These are phyloP conservation scores for Brassica hybrid DNA, from an alignment of 441 rosid species.

Conservation along the genomic window DNA sequence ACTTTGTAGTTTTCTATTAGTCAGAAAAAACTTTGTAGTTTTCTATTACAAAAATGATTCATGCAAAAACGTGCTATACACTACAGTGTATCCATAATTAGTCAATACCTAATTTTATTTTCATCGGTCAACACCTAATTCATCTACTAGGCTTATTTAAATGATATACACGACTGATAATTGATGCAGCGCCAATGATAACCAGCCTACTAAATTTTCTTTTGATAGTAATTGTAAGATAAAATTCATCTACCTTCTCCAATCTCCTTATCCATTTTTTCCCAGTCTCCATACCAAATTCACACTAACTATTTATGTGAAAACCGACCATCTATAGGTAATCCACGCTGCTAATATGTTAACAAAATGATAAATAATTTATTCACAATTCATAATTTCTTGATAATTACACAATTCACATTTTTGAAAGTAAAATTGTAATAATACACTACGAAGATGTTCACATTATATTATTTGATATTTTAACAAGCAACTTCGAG, in stretches of 20 bases:
- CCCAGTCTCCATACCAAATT: background rate
- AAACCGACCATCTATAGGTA: background rate
- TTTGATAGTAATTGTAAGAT: background rate
- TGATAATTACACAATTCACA: background rate
- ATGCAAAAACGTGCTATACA: background rate
- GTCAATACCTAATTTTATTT: background rate
- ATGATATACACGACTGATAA: background rate
- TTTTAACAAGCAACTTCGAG: background rate
- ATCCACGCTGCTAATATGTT: background rate
- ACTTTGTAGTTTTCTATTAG: background rate
- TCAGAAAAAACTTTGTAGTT: background rate
- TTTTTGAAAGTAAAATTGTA: background rate
- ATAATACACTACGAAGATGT: background rate
- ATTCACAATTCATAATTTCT: slow-evolving; percentile 1
- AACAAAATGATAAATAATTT: background rate
- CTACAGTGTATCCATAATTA: background rate
- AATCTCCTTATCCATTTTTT: background rate
- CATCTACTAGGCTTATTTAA: background rate
- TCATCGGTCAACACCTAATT: slow-evolving; percentile 9
- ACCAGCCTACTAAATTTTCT: background rate
- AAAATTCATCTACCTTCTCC: background rate
- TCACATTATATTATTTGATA: background rate
- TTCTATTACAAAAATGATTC: background rate
- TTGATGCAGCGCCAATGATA: background rate
- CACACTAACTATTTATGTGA: background rate